Percentiles rank a stretch among this genome's conserved stretches.
Conservation (phyloP, 768 basidiomycete species). For the Boletus pseudopeckii region DNA sequence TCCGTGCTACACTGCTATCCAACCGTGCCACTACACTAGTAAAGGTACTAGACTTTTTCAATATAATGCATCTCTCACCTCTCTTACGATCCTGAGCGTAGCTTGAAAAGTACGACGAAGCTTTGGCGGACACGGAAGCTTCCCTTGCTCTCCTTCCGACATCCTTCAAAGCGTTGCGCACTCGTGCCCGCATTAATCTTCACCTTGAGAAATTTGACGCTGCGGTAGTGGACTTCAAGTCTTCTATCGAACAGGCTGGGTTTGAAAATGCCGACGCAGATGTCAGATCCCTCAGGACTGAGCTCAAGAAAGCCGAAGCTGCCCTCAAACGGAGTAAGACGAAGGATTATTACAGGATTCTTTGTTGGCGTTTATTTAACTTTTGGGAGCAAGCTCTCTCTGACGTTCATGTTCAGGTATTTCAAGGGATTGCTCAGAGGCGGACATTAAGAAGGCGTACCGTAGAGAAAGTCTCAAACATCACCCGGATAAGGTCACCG, state of each 20-base stretch:
- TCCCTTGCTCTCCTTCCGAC: slow-evolving; percentile 60
- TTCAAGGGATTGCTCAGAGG: slow-evolving; percentile 55
- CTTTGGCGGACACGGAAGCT: slow-evolving; percentile 65
- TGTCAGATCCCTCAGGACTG: slow-evolving; percentile 54
- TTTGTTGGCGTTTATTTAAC: slow-evolving; percentile 34
- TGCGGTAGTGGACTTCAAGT: slow-evolving; percentile 71
- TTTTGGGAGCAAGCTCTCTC: neutral
- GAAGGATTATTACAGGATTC: slow-evolving; percentile 86
- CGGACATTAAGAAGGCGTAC: slow-evolving; percentile 90
- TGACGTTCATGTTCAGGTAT: slow-evolving; percentile 26
- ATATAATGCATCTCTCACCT: neutral
- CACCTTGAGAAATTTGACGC: slow-evolving; percentile 72
- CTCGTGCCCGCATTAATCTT: slow-evolving; percentile 76
- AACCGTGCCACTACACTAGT: slow-evolving; percentile 81
- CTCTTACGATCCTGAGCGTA: slow-evolving; percentile 28
- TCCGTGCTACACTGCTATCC: slow-evolving; percentile 74
- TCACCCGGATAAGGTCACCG: slow-evolving; percentile 76
- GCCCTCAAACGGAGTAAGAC: slow-evolving; percentile 84
- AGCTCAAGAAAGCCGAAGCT: slow-evolving; percentile 79
- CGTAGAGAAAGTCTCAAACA: slow-evolving; percentile 81
- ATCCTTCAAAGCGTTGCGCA: slow-evolving; percentile 84
- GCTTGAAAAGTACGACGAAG: slow-evolving; percentile 64
- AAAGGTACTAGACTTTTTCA: slow-evolving; percentile 45
- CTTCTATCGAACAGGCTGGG: slow-evolving; percentile 70
- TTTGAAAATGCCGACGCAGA: slow-evolving; percentile 64